Conservation (phyloP, 257 asterid species). For the Solanum chmielewskii region DNA sequence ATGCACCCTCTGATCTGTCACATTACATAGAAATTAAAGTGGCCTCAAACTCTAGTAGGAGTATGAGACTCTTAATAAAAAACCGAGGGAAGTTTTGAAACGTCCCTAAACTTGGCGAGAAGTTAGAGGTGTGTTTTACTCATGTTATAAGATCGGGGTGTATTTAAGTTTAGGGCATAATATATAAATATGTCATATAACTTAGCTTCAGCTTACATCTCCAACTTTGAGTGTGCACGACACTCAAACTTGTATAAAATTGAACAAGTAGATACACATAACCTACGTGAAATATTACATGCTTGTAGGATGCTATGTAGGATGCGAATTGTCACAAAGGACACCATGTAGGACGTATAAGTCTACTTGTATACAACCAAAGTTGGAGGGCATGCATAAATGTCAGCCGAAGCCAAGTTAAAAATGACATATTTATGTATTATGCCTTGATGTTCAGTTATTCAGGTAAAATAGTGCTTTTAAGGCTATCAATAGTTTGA, state of each 20-base stretch:
- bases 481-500: neutral
- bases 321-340: neutral
- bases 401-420: neutral
- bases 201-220: neutral
- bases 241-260: neutral
- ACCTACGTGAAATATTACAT: neutral
- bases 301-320: neutral
- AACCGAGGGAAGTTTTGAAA: neutral
- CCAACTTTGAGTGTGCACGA: neutral
- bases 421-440: neutral
- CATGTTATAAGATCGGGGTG: neutral
- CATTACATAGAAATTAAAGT: no score
- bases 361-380: neutral
- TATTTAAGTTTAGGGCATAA: neutral
- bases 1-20: neutral
- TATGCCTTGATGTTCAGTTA: neutral
- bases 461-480: neutral
- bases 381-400: neutral
- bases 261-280: no score
- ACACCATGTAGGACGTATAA: neutral
- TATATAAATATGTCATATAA: neutral
- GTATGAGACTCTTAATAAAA: neutral
- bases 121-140: neutral
- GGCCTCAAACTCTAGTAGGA: neutral
- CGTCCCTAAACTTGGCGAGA: neutral